phyloP scores from a whole-genome alignment of 768 basidiomycete species.

The Gautieria morchelliformis region DNA sequence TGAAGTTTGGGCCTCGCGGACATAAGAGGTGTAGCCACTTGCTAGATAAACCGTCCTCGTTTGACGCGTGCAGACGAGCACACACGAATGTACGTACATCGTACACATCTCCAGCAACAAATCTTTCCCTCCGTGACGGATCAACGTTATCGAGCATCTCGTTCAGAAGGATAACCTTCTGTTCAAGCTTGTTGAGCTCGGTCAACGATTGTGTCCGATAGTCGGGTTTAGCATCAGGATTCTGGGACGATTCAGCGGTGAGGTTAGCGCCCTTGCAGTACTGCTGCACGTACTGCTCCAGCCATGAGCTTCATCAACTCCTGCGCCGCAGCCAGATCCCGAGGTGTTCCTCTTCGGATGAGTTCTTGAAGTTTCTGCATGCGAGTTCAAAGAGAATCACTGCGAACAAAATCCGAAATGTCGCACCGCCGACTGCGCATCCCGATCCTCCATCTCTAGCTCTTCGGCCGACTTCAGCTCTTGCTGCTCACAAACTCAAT shows the following conservation, averaged over 20 bases:
- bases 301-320: constrained; percentile 95
- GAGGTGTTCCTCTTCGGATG: constrained; percentile 89
- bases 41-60: constrained; percentile 32
- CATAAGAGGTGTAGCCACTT: constrained; percentile 78
- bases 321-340: constrained; percentile 90
- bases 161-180: constrained; percentile 90
- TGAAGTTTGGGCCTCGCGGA: constrained; percentile 89
- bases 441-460: constrained; percentile 89
- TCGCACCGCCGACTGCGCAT: constrained; percentile 75
- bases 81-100: constrained; percentile 44
- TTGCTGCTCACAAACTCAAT: constrained; percentile 38
- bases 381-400: not conserved
- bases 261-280: not conserved
- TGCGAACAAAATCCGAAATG: not conserved
- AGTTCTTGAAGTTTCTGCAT: constrained; percentile 88
- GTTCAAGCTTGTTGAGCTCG: constrained; percentile 90
- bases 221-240: constrained; percentile 90
- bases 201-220: constrained; percentile 83
- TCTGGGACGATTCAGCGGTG: constrained; percentile 22
- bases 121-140: constrained; percentile 56
- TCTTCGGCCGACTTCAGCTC: constrained; percentile 93
- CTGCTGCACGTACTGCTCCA: constrained; percentile 47
- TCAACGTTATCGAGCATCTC: constrained; percentile 96
- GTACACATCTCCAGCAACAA: constrained; percentile 86
- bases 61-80: not conserved